Evolutionary conservation across 169 alveolate species (phyloP).

Genomic region (Plasmodium adleri): DNA sequence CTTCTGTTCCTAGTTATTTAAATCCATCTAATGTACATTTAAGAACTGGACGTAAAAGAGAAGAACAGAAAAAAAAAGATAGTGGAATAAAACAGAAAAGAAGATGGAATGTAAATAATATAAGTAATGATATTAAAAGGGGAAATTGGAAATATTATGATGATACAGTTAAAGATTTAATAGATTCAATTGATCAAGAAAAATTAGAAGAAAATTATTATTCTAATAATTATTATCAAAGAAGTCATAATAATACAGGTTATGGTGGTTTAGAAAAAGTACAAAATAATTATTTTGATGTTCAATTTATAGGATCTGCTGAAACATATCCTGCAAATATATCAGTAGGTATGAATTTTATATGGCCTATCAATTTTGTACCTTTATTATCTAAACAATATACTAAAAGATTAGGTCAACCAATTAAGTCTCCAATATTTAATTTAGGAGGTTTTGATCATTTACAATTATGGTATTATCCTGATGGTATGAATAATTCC

Average conservation of each 20-base stretch:
- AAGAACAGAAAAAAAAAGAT: slow-evolving; percentile 80
- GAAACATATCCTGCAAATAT: slow-evolving; percentile 86
- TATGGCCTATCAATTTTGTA: slow-evolving; percentile 89
- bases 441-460: slow-evolving; percentile 91
- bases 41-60: slow-evolving; percentile 86
- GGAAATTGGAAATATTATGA: slow-evolving; percentile 85
- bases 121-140: slow-evolving; percentile 85
- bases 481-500: slow-evolving; percentile 87
- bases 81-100: slow-evolving; percentile 82
- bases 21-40: slow-evolving; percentile 84
- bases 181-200: slow-evolving; percentile 75
- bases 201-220: slow-evolving; percentile 74
- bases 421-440: slow-evolving; percentile 86
- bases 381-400: slow-evolving; percentile 86
- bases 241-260: slow-evolving; percentile 86
- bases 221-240: slow-evolving; percentile 74
- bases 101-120: slow-evolving; percentile 83
- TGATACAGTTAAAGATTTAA: slow-evolving; percentile 71
- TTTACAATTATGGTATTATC: slow-evolving; percentile 90
- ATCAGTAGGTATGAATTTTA: slow-evolving; percentile 86
- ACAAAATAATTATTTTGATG: slow-evolving; percentile 86
- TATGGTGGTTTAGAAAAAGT: slow-evolving; percentile 83
- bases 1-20: slow-evolving; percentile 80
- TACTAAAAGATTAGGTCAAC: slow-evolving; percentile 87
- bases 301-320: slow-evolving; percentile 88